phyloP scores from a whole-genome alignment of 345 rosid genomes.

The Firmiana major region DNA sequence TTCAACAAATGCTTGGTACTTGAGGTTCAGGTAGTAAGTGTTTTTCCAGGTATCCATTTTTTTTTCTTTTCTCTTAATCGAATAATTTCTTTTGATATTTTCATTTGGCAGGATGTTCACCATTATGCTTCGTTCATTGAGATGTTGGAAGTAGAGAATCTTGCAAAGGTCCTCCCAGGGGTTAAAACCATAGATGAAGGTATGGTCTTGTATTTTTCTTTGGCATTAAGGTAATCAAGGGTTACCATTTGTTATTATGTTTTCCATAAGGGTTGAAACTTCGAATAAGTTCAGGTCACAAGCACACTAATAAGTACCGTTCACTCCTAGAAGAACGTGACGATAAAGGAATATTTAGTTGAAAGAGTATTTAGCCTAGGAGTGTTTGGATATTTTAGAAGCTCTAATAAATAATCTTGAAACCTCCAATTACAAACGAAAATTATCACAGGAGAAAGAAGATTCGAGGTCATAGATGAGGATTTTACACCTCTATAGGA shows the following conservation, averaged over 20 bases:
- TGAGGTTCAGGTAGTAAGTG: constrained; percentile 58
- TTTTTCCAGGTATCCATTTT: not conserved
- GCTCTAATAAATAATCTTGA: too few relatives aligned
- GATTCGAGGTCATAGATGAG: not conserved
- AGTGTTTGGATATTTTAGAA: not conserved
- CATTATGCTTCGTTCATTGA: constrained; percentile 55
- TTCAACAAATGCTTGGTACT: constrained; percentile 61
- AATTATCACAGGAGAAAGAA: too few relatives aligned
- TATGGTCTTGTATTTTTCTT: constrained; percentile 9
- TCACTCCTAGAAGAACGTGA: too few relatives aligned
- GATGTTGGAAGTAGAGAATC: constrained; percentile 61
- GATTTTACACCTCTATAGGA: not conserved
- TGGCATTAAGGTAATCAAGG: not conserved
- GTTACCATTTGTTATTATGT: not conserved
- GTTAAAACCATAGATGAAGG: constrained; percentile 64
- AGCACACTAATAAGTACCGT: not conserved
- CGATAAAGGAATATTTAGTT: too few relatives aligned
- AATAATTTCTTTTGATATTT: not conserved
- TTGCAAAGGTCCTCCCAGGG: constrained; percentile 64
- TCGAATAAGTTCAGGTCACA: not conserved
- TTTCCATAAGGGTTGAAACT: not conserved
- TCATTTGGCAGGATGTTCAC: constrained; percentile 42
- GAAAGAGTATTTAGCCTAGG: not conserved
- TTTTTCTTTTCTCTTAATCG: not conserved
- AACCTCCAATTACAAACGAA: too few relatives aligned